Conservation (phyloP, 176 grass and related monocot species). For the Panicum miliaceum region DNA sequence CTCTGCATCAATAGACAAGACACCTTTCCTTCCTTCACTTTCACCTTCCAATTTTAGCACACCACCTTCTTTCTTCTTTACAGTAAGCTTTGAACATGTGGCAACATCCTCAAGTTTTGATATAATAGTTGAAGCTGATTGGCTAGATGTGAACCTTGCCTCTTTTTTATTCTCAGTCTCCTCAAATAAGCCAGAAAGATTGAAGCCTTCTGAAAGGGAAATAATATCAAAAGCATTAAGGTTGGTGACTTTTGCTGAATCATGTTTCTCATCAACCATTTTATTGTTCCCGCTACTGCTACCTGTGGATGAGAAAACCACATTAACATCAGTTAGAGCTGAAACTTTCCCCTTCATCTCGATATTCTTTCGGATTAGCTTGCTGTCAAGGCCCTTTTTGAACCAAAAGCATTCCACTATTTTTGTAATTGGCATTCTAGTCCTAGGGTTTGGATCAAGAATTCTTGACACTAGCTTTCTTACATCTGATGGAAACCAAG, state of each 20-base stretch:
- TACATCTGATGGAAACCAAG: conserved; percentile 48
- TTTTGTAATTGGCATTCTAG: conserved; percentile 54
- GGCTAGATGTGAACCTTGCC: conserved; percentile 50
- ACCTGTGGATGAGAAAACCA: conserved; percentile 32
- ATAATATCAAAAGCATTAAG: conserved; percentile 62
- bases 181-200: conserved; percentile 47
- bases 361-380: conserved; percentile 30
- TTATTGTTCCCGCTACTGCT: background rate
- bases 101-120: conserved; percentile 50
- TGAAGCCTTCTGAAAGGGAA: conserved; percentile 54
- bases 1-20: conserved; percentile 49
- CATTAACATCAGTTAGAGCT: conserved; percentile 39
- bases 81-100: conserved; percentile 38
- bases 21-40: conserved; percentile 58
- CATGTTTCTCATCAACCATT: conserved; percentile 23
- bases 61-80: conserved; percentile 53
- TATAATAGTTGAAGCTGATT: conserved; percentile 47
- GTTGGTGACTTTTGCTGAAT: conserved; percentile 35
- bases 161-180: conserved; percentile 41
- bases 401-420: conserved; percentile 59
- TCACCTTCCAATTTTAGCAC: conserved; percentile 45
- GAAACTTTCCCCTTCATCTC: conserved; percentile 36
- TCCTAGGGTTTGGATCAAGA: conserved; percentile 57
- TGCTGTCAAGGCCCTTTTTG: conserved; percentile 53
- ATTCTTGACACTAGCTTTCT: conserved; percentile 49